These are phyloP conservation scores for Saccharomycopsis babjevae DNA, from an alignment of 805 yeast species.

Conservation along the genomic window DNA sequence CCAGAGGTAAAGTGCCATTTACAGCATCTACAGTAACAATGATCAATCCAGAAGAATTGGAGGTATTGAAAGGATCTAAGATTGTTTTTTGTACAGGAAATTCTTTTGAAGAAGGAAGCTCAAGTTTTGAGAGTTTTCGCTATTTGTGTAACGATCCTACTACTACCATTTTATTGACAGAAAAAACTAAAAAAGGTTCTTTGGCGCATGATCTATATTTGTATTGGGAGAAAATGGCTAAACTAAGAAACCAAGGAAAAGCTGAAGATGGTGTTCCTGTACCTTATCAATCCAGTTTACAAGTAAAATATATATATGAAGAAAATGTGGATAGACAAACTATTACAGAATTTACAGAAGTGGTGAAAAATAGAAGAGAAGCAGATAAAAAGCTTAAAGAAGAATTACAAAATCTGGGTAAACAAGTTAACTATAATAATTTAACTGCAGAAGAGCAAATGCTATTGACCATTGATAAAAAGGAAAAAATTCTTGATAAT, in stretches of 20 bases:
- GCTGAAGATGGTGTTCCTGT: conserved; percentile 56
- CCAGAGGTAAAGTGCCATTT: conserved; percentile 64
- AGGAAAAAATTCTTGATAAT: conserved; percentile 1
- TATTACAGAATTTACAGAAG: conserved; percentile 36
- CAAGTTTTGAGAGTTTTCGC: conserved; percentile 41
- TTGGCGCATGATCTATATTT: conserved; percentile 40
- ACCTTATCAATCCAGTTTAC: conserved; percentile 36
- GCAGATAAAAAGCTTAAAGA: conserved; percentile 26
- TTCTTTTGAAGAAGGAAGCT: conserved; percentile 53
- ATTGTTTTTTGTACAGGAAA: conserved; percentile 71
- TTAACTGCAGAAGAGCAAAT: conserved; percentile 17
- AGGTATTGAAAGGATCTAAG: conserved; percentile 54
- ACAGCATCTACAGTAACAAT: conserved; percentile 57
- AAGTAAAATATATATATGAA: conserved; percentile 34
- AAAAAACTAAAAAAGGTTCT: conserved; percentile 40
- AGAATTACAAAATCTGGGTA: conserved; percentile 24
- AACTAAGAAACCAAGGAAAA: conserved; percentile 27
- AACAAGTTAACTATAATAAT: conserved; percentile 25
- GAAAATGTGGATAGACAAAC: conserved; percentile 43
- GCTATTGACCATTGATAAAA: conserved; percentile 14
- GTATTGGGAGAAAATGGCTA: conserved; percentile 42
- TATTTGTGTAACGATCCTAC: conserved; percentile 53
- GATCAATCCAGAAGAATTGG: conserved; percentile 45
- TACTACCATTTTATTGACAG: conserved; percentile 68
- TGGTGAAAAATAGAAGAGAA: conserved; percentile 37